Conservation (phyloP, 2,329 filamentous ascomycete species). For the Ascochyta pisi region DNA sequence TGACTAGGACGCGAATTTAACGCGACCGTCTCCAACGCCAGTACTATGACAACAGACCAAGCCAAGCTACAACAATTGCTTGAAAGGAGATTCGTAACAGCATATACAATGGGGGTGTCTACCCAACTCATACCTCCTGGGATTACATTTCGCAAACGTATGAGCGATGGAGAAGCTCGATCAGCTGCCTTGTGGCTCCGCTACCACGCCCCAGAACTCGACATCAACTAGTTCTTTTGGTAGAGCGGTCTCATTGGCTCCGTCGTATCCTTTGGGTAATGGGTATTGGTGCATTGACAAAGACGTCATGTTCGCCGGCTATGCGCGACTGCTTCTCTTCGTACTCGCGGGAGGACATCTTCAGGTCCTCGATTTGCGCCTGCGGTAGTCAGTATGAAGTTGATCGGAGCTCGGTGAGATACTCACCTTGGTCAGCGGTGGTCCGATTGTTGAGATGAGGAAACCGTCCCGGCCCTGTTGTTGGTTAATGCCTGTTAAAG, state of each 20-base stretch:
- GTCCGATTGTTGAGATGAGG: slow-evolving; percentile 50
- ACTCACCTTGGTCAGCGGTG: slow-evolving; percentile 51
- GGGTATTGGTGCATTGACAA: slow-evolving; percentile 50
- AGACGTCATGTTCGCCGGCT: slow-evolving; percentile 44
- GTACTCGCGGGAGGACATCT: slow-evolving; percentile 49
- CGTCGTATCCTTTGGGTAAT: slow-evolving; percentile 45
- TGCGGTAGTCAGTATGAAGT: slow-evolving; percentile 28
- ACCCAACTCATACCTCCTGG: background rate
- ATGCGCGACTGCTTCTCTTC: slow-evolving; percentile 51
- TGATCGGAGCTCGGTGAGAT: background rate
- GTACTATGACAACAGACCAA: slow-evolving; percentile 2
- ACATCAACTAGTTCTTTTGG: background rate
- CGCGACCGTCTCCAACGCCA: background rate
- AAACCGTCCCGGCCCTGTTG: slow-evolving; percentile 52
- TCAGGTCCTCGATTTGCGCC: slow-evolving; percentile 54
- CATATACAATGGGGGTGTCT: background rate
- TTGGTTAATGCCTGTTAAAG: slow-evolving; percentile 20
- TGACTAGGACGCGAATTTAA: background rate
- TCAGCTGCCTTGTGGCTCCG: background rate
- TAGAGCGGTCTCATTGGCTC: slow-evolving; percentile 24
- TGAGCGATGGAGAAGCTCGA: background rate
- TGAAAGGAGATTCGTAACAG: background rate
- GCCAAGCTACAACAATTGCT: background rate
- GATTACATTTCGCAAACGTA: background rate
- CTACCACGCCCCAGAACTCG: background rate